phyloP scores from a whole-genome alignment of 192 early-diverging fungal species.

The Pilaira anomala region DNA sequence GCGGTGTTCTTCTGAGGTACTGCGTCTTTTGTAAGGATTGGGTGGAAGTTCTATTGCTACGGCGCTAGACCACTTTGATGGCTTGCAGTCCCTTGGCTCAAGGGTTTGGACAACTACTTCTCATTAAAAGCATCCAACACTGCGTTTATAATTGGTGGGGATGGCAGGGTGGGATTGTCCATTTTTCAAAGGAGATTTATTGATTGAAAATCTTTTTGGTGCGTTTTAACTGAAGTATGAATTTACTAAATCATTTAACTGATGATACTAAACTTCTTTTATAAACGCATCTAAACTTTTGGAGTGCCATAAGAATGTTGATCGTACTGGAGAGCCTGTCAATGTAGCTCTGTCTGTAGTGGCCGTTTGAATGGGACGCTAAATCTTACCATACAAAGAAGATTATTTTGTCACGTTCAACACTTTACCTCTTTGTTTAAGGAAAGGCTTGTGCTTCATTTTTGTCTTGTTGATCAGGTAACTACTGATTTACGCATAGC shows the following conservation, averaged over 20 bases:
- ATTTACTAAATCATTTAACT: conserved; percentile 1
- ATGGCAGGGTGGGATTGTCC: conserved; percentile 7
- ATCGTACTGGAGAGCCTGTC: no score
- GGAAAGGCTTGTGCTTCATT: no score
- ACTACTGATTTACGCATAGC: no score
- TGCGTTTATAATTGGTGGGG: background rate
- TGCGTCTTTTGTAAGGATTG: background rate
- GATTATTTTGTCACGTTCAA: no score
- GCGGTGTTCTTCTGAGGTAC: conserved; percentile 6
- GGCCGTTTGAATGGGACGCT: no score
- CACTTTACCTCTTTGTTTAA: no score
- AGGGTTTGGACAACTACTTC: conserved; percentile 7
- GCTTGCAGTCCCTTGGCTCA: conserved; percentile 3
- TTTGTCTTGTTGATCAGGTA: no score
- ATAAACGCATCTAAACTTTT: no score
- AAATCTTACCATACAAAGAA: no score
- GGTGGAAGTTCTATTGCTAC: background rate
- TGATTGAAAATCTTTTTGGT: conserved; percentile 4
- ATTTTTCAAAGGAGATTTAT: background rate
- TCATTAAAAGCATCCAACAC: background rate
- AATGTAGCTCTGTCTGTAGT: no score
- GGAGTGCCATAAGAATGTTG: no score
- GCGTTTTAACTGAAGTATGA: background rate
- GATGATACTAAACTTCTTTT: background rate
- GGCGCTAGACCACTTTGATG: background rate